Evolutionary conservation across 2,329 filamentous ascomycete species (phyloP).

Genomic region (Diaporthe sp.): DNA sequence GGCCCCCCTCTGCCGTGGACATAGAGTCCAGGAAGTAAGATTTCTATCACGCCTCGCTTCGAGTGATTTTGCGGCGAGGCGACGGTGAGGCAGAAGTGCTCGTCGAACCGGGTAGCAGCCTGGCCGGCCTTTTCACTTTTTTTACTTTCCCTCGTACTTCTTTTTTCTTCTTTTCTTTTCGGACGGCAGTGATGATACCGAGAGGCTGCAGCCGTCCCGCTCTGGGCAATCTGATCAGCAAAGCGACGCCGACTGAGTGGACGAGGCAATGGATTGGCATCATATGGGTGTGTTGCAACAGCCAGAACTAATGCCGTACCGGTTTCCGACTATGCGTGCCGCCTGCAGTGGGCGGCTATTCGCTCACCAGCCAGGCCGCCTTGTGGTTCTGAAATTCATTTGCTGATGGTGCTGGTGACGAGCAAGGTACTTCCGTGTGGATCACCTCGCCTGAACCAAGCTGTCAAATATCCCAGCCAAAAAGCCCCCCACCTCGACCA

Average conservation of each 20-base stretch:
- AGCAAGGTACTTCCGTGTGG: neutral
- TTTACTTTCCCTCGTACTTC: neutral
- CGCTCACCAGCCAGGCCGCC: neutral
- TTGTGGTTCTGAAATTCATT: neutral
- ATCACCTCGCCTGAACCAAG: constrained; percentile 1
- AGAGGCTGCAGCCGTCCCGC: neutral
- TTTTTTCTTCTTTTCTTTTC: neutral
- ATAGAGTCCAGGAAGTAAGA: neutral
- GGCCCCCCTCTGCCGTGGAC: neutral
- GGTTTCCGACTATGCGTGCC: constrained; percentile 20
- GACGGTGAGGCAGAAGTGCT: neutral
- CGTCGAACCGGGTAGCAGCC: neutral
- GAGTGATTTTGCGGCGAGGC: neutral
- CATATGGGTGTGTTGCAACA: neutral
- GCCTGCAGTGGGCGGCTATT: constrained; percentile 13
- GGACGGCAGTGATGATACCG: neutral
- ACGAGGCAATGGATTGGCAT: neutral
- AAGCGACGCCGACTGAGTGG: constrained; percentile 13
- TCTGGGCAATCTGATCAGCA: constrained; percentile 14
- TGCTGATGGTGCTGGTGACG: neutral
- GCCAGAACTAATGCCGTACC: constrained; percentile 7
- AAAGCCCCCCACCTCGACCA: neutral
- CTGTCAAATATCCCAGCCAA: neutral
- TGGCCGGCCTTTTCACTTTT: neutral
- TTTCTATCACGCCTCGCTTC: constrained; percentile 1